Conservation (phyloP, 140 eudicot genomes). For the Bidens hawaiensis region DNA sequence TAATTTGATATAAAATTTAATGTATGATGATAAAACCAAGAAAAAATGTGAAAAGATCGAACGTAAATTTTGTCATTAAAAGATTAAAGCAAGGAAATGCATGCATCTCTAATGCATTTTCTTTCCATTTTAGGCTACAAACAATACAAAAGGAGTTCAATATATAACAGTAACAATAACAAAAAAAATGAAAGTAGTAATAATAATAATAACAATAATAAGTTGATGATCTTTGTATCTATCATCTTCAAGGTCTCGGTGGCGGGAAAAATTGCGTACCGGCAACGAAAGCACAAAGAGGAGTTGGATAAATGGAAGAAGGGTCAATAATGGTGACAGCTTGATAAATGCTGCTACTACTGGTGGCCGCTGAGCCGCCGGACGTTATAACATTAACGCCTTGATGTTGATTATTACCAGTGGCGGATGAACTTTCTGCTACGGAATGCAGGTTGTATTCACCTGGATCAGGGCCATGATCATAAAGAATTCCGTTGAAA, state of each 20-base stretch:
- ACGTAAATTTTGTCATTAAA: not conserved
- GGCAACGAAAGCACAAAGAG: slow-evolving; percentile 51
- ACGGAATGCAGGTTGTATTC: slow-evolving; percentile 23
- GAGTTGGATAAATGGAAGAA: slow-evolving; percentile 56
- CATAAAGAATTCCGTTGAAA: slow-evolving; percentile 77
- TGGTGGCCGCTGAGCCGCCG: slow-evolving; percentile 17
- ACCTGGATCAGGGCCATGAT: slow-evolving; percentile 61
- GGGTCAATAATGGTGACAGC: slow-evolving; percentile 44
- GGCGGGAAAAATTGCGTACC: slow-evolving; percentile 86
- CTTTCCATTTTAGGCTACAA: not conserved
- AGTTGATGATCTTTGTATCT: not conserved
- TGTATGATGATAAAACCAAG: not conserved
- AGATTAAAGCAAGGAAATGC: not conserved
- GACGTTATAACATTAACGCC: slow-evolving; percentile 37
- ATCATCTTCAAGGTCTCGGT: slow-evolving; percentile 54
- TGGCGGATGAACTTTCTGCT: slow-evolving; percentile 48
- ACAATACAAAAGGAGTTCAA: not conserved
- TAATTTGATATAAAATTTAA: not conserved
- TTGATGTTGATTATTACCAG: slow-evolving; percentile 29
- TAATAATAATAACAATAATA: too few species aligned
- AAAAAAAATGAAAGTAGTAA: not conserved
- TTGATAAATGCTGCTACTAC: slow-evolving; percentile 13
- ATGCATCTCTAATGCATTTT: not conserved
- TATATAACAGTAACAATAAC: not conserved
- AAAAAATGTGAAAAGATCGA: not conserved